These are phyloP conservation scores for Ceratocystis lukuohia DNA, from an alignment of 2,329 filamentous ascomycete genomes.

Conservation along the genomic window DNA sequence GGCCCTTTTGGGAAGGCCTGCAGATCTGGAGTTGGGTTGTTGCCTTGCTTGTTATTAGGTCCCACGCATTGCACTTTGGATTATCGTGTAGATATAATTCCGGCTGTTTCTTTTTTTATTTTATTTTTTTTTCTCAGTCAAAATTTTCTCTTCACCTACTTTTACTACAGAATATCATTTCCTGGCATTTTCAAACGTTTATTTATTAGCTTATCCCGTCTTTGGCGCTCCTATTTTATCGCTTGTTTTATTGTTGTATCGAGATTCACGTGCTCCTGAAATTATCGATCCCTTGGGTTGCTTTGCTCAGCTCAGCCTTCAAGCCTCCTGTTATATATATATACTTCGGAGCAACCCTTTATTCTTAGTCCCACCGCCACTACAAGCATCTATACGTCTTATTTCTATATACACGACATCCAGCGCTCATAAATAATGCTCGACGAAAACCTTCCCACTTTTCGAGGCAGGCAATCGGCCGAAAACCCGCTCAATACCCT, in stretches of 20 bases:
- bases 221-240: neutral
- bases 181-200: neutral
- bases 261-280: neutral
- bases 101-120: neutral
- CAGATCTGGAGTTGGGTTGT: neutral
- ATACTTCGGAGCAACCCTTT: neutral
- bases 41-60: neutral
- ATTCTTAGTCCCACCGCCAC: neutral
- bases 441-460: conserved; percentile 83
- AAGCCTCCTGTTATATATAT: neutral
- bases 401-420: neutral
- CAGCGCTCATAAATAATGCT: conserved; percentile 44
- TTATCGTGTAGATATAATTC: neutral
- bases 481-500: conserved; percentile 43
- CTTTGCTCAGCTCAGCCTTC: neutral
- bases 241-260: neutral
- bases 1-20: neutral
- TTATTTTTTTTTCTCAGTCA: neutral
- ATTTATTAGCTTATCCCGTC: neutral
- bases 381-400: neutral
- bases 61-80: neutral
- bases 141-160: neutral
- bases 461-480: conserved; percentile 39
- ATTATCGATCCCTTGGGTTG: neutral
- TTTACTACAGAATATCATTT: neutral